phyloP scores from a whole-genome alignment of 148 eudicot genomes.

The Diospyros lotus region DNA sequence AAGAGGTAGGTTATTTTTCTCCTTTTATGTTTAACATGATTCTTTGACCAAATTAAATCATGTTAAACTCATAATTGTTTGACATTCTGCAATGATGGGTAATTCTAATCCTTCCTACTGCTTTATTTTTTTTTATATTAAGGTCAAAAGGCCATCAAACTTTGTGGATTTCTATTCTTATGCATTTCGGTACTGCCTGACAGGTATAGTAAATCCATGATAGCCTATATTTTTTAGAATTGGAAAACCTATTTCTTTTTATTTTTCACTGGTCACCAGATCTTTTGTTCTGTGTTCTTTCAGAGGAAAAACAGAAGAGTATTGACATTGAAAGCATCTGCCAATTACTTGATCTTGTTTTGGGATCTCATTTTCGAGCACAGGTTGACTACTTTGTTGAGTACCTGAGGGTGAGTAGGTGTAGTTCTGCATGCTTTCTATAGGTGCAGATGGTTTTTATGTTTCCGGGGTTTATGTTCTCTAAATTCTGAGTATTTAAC shows the following conservation, averaged over 20 bases:
- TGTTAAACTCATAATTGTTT: not conserved
- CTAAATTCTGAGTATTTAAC: slow-evolving; percentile 6
- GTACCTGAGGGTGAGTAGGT: slow-evolving; percentile 56
- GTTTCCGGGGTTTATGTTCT: not conserved
- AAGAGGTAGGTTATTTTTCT: slow-evolving; percentile 46
- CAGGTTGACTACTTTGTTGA: slow-evolving; percentile 76
- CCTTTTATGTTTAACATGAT: not conserved
- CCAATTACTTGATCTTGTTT: slow-evolving; percentile 77
- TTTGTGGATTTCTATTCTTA: slow-evolving; percentile 73
- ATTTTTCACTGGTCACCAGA: slow-evolving; percentile 5
- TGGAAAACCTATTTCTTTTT: not conserved
- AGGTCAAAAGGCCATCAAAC: slow-evolving; percentile 74
- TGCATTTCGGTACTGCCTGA: slow-evolving; percentile 80
- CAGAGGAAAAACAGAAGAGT: slow-evolving; percentile 97
- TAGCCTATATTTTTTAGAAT: not conserved
- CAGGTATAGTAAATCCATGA: slow-evolving; percentile 46
- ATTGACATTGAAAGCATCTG: slow-evolving; percentile 91
- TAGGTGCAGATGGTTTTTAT: not conserved
- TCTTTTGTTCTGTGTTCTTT: slow-evolving; percentile 13
- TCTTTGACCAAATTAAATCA: not conserved
- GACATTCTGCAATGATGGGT: not conserved
- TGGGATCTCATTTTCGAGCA: slow-evolving; percentile 62
- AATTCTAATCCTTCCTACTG: not conserved
- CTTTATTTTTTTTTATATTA: slow-evolving; percentile 15
- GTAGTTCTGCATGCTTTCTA: not conserved